Evolutionary conservation across 768 basidiomycete species (phyloP).

Genomic region (Tremella yokohamensis): DNA sequence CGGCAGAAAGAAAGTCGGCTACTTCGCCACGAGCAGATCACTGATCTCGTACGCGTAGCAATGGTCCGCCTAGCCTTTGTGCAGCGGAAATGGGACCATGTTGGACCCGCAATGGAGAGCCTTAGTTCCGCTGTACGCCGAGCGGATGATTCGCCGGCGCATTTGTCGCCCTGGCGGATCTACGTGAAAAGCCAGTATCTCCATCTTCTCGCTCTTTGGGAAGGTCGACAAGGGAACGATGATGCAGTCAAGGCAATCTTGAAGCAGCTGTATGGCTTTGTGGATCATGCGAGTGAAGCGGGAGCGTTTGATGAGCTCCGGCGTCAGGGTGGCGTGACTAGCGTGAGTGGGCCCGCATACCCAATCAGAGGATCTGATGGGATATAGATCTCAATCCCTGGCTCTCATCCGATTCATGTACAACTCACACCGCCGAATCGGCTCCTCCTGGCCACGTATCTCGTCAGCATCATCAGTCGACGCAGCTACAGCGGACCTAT

Average conservation of each 20-base stretch:
- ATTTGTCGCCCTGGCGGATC: too few relatives aligned
- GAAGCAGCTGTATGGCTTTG: slow-evolving; percentile 21
- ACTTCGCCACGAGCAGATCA: slow-evolving; percentile 18
- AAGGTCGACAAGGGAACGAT: slow-evolving; percentile 33
- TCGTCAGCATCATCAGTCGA: slow-evolving; percentile 26
- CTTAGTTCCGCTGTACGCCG: too few relatives aligned
- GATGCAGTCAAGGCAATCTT: slow-evolving; percentile 15
- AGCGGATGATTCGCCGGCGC: too few relatives aligned
- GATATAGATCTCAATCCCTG: background rate
- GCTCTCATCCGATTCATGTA: slow-evolving; percentile 11
- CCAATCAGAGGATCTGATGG: slow-evolving; percentile 5
- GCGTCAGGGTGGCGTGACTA: slow-evolving; percentile 19
- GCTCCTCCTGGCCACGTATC: slow-evolving; percentile 28
- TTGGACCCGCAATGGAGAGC: too few relatives aligned
- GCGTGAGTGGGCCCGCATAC: slow-evolving; percentile 16
- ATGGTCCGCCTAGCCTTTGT: slow-evolving; percentile 25
- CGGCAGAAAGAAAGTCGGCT: slow-evolving; percentile 15
- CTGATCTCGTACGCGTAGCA: slow-evolving; percentile 13
- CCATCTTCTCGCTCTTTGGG: slow-evolving; percentile 24
- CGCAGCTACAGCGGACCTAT: slow-evolving; percentile 28
- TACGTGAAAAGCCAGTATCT: slow-evolving; percentile 20
- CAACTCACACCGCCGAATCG: slow-evolving; percentile 37
- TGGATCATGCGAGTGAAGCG: slow-evolving; percentile 21
- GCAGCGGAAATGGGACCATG: slow-evolving; percentile 30
- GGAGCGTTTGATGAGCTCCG: slow-evolving; percentile 15